phyloP scores from a whole-genome alignment of 148 eudicot genomes.

The Tetragonia tetragonoides region DNA sequence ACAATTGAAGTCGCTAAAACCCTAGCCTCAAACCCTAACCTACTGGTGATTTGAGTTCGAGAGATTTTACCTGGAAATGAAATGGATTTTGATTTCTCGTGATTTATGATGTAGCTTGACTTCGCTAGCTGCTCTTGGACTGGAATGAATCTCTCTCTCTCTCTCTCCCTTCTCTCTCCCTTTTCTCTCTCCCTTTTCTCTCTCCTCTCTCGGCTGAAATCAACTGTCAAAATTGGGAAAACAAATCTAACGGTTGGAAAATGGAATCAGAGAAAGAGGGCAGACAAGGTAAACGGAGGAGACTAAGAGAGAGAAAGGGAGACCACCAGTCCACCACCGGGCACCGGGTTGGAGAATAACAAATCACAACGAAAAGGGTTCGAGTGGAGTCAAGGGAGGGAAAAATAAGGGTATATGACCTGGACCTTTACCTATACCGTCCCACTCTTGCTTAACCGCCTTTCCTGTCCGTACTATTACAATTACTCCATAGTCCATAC shows the following conservation, averaged over 20 bases:
- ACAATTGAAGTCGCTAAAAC: too few relatives aligned
- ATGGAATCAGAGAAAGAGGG: too few relatives aligned
- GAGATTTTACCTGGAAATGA: too few relatives aligned
- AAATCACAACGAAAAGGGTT: neutral
- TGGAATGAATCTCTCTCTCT: neutral
- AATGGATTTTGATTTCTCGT: neutral
- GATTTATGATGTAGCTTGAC: neutral
- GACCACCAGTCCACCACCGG: neutral
- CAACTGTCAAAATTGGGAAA: neutral
- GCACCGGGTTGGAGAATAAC: neutral
- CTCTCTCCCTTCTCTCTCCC: constrained; percentile 2
- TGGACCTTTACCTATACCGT: too few relatives aligned
- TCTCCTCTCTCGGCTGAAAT: neutral
- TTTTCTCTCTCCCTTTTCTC: neutral
- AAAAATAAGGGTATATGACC: too few relatives aligned
- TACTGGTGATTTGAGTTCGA: neutral
- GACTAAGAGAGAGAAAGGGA: neutral
- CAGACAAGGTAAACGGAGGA: neutral
- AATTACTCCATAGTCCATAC: too few relatives aligned
- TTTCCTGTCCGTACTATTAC: too few relatives aligned
- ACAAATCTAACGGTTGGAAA: neutral
- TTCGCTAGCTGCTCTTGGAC: neutral
- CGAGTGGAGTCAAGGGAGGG: neutral
- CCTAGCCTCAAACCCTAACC: neutral
- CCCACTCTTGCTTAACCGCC: too few relatives aligned